phyloP scores from a whole-genome alignment of 108 stramenopile species.

The Conticribra weissflogii region DNA sequence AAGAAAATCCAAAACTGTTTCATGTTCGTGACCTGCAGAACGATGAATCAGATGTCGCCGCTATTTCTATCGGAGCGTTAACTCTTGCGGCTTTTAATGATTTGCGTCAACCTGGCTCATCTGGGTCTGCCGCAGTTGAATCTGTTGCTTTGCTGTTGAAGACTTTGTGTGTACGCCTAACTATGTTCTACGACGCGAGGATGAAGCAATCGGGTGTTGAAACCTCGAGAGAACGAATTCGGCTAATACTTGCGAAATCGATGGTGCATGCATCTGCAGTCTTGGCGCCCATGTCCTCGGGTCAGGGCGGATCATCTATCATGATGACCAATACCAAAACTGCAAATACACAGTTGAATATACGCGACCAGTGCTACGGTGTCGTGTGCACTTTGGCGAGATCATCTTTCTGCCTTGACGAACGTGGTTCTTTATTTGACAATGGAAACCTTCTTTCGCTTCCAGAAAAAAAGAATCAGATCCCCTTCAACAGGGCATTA shows the following conservation, averaged over 20 bases:
- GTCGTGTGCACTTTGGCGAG: conserved; percentile 66
- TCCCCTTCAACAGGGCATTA: conserved; percentile 15
- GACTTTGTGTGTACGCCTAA: conserved; percentile 56
- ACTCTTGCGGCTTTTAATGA: conserved; percentile 30
- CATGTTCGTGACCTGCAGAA: conserved; percentile 24
- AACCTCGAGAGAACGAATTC: conserved; percentile 26
- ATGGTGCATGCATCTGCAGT: conserved; percentile 51
- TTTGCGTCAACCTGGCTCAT: conserved; percentile 42
- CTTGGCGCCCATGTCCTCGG: conserved; percentile 47
- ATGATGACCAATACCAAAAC: conserved; percentile 34
- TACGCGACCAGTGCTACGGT: conserved; percentile 77
- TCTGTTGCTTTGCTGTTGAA: conserved; percentile 68
- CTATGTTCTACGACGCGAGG: conserved; percentile 50
- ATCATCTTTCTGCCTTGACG: conserved; percentile 45
- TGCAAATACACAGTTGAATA: conserved; percentile 43
- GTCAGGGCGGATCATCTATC: conserved; percentile 36
- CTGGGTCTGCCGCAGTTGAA: conserved; percentile 42
- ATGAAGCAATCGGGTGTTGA: background rate
- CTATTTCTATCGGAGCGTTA: conserved; percentile 49
- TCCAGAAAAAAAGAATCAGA: too few relatives aligned
- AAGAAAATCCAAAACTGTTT: conserved; percentile 62
- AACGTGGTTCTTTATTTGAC: conserved; percentile 36
- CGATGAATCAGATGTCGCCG: conserved; percentile 35
- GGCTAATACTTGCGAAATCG: conserved; percentile 37
- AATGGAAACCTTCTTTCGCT: too few relatives aligned